These are phyloP conservation scores for Ceratocystis colombiana DNA, from an alignment of 2,329 filamentous ascomycete genomes.

Conservation along the genomic window DNA sequence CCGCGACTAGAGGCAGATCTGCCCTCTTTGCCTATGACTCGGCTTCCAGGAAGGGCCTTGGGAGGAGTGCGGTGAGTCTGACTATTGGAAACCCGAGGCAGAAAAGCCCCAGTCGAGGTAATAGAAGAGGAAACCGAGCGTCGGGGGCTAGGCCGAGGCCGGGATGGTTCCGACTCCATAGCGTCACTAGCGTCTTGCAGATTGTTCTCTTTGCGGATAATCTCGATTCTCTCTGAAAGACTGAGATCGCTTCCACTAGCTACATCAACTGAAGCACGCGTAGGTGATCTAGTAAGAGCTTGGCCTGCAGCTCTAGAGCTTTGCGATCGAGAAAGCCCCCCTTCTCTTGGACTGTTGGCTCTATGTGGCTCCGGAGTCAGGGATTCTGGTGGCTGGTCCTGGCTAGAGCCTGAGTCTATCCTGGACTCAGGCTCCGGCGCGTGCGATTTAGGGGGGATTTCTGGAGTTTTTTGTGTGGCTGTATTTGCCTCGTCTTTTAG, in stretches of 20 bases:
- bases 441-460: slow-evolving; percentile 15
- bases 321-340: slow-evolving; percentile 9
- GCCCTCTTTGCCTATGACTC: slow-evolving; percentile 6
- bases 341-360: slow-evolving; percentile 21
- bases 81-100: background rate
- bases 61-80: slow-evolving; percentile 17
- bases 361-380: slow-evolving; percentile 17
- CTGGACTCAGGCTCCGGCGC: slow-evolving; percentile 3
- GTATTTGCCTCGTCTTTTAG: background rate
- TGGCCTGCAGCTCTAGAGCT: slow-evolving; percentile 16
- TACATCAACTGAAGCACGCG: background rate
- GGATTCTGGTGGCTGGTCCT: background rate
- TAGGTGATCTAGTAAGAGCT: slow-evolving; percentile 13
- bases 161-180: slow-evolving; percentile 43
- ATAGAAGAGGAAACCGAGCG: slow-evolving; percentile 14
- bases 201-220: slow-evolving; percentile 33
- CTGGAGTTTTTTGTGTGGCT: background rate
- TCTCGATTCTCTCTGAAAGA: slow-evolving; percentile 24
- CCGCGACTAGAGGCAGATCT: background rate
- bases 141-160: slow-evolving; percentile 10
- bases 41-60: slow-evolving; percentile 12
- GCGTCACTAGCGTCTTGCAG: slow-evolving; percentile 33
- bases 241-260: slow-evolving; percentile 19
- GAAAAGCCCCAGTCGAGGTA: slow-evolving; percentile 12
- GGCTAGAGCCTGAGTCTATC: background rate